phyloP scores from a whole-genome alignment of 2,329 filamentous ascomycete species.

The Fusarium sp. region DNA sequence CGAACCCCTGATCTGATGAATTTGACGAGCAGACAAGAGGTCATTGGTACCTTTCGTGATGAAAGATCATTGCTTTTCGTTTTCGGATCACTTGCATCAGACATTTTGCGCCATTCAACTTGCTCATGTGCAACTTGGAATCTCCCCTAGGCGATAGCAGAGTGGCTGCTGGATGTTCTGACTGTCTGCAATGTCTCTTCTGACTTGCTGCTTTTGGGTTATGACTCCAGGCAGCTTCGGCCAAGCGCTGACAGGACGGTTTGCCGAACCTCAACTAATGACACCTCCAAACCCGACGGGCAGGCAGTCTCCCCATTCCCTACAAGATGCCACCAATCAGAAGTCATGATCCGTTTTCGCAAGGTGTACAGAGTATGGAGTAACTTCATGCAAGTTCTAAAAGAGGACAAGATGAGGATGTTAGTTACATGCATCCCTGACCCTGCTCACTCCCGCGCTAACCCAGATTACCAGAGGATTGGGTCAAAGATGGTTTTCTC shows the following conservation, averaged over 20 bases:
- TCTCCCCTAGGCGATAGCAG: not conserved
- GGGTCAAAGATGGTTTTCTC: conserved; percentile 37
- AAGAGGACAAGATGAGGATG: conserved; percentile 39
- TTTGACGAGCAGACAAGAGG: not conserved
- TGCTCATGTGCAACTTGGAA: not conserved
- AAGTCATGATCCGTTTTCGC: not conserved
- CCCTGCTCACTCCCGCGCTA: conserved; percentile 41
- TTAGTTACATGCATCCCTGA: conserved; percentile 38
- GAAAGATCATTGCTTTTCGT: not conserved
- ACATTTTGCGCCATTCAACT: not conserved
- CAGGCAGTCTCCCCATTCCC: not conserved
- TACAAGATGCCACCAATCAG: conserved; percentile 25
- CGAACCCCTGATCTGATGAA: not conserved
- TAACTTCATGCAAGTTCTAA: conserved; percentile 31
- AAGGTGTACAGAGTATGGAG: conserved; percentile 5
- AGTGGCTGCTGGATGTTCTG: not conserved
- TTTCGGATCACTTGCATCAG: not conserved
- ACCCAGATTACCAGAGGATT: conserved; percentile 38
- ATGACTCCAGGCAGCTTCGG: conserved; percentile 3
- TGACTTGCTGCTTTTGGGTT: not conserved
- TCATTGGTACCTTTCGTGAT: not conserved
- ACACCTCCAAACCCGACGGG: not conserved
- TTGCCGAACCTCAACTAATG: conserved; percentile 21
- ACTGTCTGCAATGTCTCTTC: not conserved
- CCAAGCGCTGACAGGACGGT: conserved; percentile 3